A percentile compares a stretch with the other conserved stretches of the same genome.
These are phyloP conservation scores for Nannochloris sp. DNA, from an alignment of 139 green algal species.

Conservation along the genomic window DNA sequence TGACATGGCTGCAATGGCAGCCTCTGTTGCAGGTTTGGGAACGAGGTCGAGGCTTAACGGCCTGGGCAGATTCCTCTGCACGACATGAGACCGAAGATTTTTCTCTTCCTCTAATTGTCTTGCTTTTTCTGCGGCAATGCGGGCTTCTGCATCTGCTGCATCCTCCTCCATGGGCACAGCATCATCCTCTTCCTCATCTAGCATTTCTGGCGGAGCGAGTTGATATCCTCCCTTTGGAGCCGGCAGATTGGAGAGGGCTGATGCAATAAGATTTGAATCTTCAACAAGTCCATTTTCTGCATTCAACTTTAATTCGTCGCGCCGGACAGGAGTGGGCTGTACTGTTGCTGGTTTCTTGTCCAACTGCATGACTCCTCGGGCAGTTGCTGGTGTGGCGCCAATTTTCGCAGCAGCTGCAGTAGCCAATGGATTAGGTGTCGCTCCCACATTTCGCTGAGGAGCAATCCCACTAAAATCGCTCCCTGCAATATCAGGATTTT, in stretches of 20 bases:
- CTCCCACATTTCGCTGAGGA: conserved; percentile 21
- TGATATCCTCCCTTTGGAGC: conserved; percentile 84
- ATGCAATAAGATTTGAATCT: background rate
- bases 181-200: conserved; percentile 18
- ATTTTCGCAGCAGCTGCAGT: conserved; percentile 10
- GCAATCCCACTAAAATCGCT: conserved; percentile 70
- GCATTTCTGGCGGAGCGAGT: conserved; percentile 57
- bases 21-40: conserved; percentile 18
- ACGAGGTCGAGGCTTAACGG: conserved; percentile 39
- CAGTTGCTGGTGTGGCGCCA: conserved; percentile 13
- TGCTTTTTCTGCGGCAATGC: conserved; percentile 39
- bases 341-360: conserved; percentile 68
- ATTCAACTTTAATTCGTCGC: background rate
- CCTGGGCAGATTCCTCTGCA: conserved; percentile 67
- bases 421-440: conserved; percentile 62
- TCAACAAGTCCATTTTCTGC: too few relatives aligned
- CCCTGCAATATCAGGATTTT: conserved; percentile 64
- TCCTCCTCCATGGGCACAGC: conserved; percentile 27
- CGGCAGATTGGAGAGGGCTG: conserved; percentile 64
- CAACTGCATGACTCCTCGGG: conserved; percentile 55
- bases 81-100: conserved; percentile 39
- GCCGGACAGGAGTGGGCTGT: background rate
- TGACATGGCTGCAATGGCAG: conserved; percentile 7
- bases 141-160: conserved; percentile 44
- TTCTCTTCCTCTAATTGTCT: conserved; percentile 38